phyloP scores from a whole-genome alignment of 1,284 basidiomycete genomes.

The Cystobasidiaceae sp. region DNA sequence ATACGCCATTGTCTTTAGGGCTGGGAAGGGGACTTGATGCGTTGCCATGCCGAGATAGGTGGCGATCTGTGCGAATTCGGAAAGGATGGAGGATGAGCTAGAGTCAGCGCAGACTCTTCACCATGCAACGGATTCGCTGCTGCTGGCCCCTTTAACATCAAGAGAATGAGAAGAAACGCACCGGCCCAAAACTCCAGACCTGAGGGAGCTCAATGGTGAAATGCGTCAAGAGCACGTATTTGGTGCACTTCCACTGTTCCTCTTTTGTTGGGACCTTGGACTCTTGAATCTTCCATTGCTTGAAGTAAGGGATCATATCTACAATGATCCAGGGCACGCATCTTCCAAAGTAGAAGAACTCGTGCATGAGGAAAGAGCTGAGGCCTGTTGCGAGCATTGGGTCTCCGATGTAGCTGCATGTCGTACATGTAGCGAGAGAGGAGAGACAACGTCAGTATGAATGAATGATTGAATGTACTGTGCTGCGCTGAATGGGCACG shows the following conservation, averaged over 20 bases:
- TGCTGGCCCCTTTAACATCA: too few species aligned
- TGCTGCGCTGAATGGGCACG: neutral
- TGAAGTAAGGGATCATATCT: slow-evolving; percentile 62
- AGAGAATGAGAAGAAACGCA: neutral
- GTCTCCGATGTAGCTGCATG: slow-evolving; percentile 49
- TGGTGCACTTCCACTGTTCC: slow-evolving; percentile 96
- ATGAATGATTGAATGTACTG: neutral
- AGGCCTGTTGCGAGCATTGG: slow-evolving; percentile 86
- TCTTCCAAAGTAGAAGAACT: slow-evolving; percentile 79
- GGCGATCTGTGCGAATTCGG: too few species aligned
- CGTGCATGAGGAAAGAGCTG: slow-evolving; percentile 88
- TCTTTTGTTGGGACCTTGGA: slow-evolving; percentile 68
- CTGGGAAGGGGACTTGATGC: slow-evolving; percentile 87
- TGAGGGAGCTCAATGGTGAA: slow-evolving; percentile 89
- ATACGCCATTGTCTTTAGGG: slow-evolving; percentile 55
- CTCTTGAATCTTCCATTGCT: slow-evolving; percentile 40
- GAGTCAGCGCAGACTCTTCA: too few species aligned
- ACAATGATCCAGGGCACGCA: slow-evolving; percentile 94
- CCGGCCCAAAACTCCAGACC: slow-evolving; percentile 30
- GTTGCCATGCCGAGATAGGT: slow-evolving; percentile 85
- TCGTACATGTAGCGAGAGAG: slow-evolving; percentile 37
- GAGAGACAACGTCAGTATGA: neutral
- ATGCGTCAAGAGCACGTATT: slow-evolving; percentile 88
- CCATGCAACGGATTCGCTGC: too few species aligned
- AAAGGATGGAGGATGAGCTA: too few species aligned